Percentiles rank a stretch among this genome's conserved stretches.
phyloP scores from a whole-genome alignment of 1,284 basidiomycete genomes.

The Amylostereum chailletii region DNA sequence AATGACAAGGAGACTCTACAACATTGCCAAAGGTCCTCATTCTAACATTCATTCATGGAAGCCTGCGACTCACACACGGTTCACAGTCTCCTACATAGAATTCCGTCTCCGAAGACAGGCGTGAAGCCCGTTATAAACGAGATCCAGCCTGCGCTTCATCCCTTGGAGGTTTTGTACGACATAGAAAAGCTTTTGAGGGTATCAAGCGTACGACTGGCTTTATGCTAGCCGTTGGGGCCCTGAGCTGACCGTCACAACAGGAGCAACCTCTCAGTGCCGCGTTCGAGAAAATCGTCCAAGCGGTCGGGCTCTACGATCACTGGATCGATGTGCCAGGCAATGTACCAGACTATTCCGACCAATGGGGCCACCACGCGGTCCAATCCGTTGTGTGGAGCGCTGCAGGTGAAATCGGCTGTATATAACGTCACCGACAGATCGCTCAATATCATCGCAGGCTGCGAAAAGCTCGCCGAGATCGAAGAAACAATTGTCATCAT shows the following conservation, averaged over 20 bases:
- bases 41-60: background rate
- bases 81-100: constrained; percentile 57
- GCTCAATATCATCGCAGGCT: constrained; percentile 36
- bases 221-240: background rate
- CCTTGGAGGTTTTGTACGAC: constrained; percentile 67
- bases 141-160: constrained; percentile 69
- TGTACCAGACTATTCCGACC: constrained; percentile 42
- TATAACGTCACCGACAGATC: background rate
- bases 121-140: constrained; percentile 53
- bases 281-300: constrained; percentile 61
- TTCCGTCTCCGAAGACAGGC: constrained; percentile 41
- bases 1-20: constrained; percentile 65
- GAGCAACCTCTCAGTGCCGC: constrained; percentile 64
- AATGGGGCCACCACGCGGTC: constrained; percentile 65
- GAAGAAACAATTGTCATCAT: constrained; percentile 65
- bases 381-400: constrained; percentile 65
- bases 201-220: constrained; percentile 30
- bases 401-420: constrained; percentile 36
- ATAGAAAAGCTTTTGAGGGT: constrained; percentile 55
- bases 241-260: constrained; percentile 24
- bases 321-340: constrained; percentile 52
- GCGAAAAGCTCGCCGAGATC: constrained; percentile 48
- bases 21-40: constrained; percentile 62
- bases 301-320: constrained; percentile 60
- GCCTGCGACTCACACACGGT: background rate